A percentile compares a stretch with the other conserved stretches of the same genome.
Conservation (phyloP, 2,329 filamentous ascomycete species). For the Monosporascus sp. region DNA sequence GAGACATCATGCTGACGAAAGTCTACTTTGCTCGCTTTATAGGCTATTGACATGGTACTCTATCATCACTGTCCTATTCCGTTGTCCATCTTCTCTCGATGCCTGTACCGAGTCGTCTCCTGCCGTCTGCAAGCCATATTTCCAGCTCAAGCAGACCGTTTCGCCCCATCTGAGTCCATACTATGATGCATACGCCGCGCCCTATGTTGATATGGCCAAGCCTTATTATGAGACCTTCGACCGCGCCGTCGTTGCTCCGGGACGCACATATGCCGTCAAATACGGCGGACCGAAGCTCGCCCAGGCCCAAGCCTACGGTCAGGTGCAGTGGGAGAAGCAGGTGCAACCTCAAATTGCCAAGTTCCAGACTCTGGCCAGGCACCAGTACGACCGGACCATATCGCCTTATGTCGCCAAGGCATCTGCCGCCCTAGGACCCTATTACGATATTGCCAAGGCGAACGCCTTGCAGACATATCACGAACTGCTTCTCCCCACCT, state of each 20-base stretch:
- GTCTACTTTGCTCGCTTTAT: constrained; percentile 5
- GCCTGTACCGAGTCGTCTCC: constrained; percentile 66
- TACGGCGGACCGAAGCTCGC: constrained; percentile 71
- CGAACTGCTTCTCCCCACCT: constrained; percentile 68
- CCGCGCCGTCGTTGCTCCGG: constrained; percentile 63
- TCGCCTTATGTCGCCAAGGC: constrained; percentile 68
- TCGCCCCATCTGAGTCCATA: constrained; percentile 77
- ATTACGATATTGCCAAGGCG: constrained; percentile 61
- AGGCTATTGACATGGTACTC: constrained; percentile 83
- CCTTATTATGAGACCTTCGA: constrained; percentile 67
- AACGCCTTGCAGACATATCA: constrained; percentile 65
- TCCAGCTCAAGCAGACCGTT: constrained; percentile 56
- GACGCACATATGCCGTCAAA: constrained; percentile 58
- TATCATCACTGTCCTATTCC: constrained; percentile 73
- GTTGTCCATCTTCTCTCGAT: constrained; percentile 68
- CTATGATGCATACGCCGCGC: constrained; percentile 77
- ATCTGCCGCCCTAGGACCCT: constrained; percentile 57
- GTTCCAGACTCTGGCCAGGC: constrained; percentile 54
- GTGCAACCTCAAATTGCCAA: constrained; percentile 69
- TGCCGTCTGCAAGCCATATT: constrained; percentile 77
- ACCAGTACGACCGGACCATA: constrained; percentile 64
- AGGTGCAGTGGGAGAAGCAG: constrained; percentile 71
- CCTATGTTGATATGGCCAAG: constrained; percentile 69
- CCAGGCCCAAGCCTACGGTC: constrained; percentile 59
- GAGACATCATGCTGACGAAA: not conserved